These are phyloP conservation scores for Gossypioides kirkii DNA, from an alignment of 345 rosid species.

Conservation along the genomic window DNA sequence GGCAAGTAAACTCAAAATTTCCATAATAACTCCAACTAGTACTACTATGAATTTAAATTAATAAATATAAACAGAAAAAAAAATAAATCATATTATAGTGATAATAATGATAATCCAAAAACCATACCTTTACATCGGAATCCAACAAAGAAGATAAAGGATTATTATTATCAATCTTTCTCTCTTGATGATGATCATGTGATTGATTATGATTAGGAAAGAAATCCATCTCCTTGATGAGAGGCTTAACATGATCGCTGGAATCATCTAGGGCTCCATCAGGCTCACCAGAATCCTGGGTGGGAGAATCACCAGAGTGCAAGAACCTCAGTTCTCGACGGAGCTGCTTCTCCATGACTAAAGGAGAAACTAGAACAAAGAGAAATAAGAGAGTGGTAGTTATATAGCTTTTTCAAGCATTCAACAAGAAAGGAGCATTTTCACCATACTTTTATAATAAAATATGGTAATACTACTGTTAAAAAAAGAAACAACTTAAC, in stretches of 20 bases:
- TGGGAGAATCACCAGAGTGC: constrained; percentile 44
- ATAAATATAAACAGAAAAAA: neutral
- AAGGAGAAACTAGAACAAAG: constrained; percentile 1
- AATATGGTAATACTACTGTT: neutral
- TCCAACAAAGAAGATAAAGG: constrained; percentile 30
- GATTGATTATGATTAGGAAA: constrained; percentile 40
- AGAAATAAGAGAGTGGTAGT: constrained; percentile 16
- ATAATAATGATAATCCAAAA: constrained; percentile 6
- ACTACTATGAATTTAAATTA: neutral
- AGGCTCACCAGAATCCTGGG: constrained; percentile 21
- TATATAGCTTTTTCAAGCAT: constrained; percentile 26
- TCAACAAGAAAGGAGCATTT: neutral
- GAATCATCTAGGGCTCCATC: constrained; percentile 9
- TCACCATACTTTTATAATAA: neutral
- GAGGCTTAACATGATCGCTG: constrained; percentile 25
- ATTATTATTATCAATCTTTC: constrained; percentile 10
- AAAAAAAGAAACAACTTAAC: constrained; percentile 14
- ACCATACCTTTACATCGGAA: constrained; percentile 50
- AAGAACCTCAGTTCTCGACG: constrained; percentile 54
- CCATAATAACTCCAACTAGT: neutral
- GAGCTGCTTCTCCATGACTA: constrained; percentile 57
- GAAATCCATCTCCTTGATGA: constrained; percentile 79
- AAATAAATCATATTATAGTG: neutral
- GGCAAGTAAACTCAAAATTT: constrained; percentile 2
- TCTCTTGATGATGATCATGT: constrained; percentile 27